Evolutionary conservation across 2,329 filamentous ascomycete species (phyloP).

Genomic region (Sporothrix curviconia): DNA sequence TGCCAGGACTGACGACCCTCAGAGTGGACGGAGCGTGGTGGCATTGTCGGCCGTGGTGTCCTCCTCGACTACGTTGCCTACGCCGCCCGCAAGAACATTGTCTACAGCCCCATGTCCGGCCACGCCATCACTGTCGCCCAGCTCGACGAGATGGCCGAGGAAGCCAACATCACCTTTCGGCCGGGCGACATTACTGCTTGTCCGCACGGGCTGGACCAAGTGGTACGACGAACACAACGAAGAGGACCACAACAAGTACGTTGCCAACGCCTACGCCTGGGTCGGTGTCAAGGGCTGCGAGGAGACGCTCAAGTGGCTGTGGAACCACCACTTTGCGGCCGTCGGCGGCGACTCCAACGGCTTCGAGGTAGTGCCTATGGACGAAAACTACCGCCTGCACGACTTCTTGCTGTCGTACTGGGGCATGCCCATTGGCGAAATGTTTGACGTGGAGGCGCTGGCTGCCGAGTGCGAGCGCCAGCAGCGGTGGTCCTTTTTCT

Average conservation of each 20-base stretch:
- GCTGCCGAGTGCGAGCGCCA: constrained; percentile 46
- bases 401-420: constrained; percentile 43
- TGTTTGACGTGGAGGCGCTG: constrained; percentile 49
- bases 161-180: constrained; percentile 56
- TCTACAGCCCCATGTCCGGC: constrained; percentile 45
- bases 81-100: constrained; percentile 42
- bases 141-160: constrained; percentile 50
- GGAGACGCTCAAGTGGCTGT: constrained; percentile 57
- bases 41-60: constrained; percentile 48
- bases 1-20: neutral
- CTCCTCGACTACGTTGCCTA: constrained; percentile 48
- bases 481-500: constrained; percentile 53
- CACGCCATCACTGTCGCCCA: constrained; percentile 49
- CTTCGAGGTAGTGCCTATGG: constrained; percentile 43
- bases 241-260: constrained; percentile 28
- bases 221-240: constrained; percentile 43
- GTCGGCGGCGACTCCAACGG: constrained; percentile 57
- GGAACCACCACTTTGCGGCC: constrained; percentile 61
- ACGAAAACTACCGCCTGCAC: constrained; percentile 32
- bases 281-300: constrained; percentile 40
- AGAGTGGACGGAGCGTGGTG: constrained; percentile 31
- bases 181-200: constrained; percentile 59
- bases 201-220: constrained; percentile 58
- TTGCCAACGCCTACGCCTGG: constrained; percentile 23
- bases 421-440: constrained; percentile 49